phyloP scores from a whole-genome alignment of 768 basidiomycete species.

The Chiua virens region DNA sequence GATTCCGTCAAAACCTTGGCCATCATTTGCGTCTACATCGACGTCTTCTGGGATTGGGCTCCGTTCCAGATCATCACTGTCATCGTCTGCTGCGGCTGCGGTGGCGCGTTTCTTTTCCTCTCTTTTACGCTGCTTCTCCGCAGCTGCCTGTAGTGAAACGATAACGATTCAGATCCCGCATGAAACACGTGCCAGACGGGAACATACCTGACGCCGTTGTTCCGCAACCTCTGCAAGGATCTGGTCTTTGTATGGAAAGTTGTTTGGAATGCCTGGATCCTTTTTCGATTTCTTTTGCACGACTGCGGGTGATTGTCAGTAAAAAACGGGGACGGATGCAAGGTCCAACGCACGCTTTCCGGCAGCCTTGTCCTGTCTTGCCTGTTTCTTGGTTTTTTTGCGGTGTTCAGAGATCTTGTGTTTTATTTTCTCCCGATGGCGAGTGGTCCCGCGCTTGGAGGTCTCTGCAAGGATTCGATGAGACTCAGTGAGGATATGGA shows the following conservation, averaged over 20 bases:
- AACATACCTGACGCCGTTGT: conserved; percentile 64
- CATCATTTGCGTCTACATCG: conserved; percentile 30
- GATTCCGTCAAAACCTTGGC: conserved; percentile 40
- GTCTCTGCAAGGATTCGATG: conserved; percentile 57
- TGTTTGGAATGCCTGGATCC: conserved; percentile 92
- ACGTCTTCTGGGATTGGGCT: conserved; percentile 28
- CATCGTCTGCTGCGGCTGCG: conserved; percentile 26
- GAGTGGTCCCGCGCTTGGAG: conserved; percentile 73
- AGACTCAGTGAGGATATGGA: not conserved
- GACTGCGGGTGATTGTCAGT: conserved; percentile 8
- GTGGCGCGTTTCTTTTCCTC: conserved; percentile 62
- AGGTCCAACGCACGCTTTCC: conserved; percentile 71
- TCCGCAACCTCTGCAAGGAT: conserved; percentile 89
- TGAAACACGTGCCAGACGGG: not conserved
- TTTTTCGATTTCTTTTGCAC: conserved; percentile 54
- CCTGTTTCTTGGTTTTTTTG: conserved; percentile 72
- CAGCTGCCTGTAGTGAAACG: conserved; percentile 55
- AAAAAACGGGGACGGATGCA: not conserved
- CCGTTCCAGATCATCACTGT: conserved; percentile 29
- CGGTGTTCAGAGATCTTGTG: conserved; percentile 74
- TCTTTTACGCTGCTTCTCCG: conserved; percentile 69
- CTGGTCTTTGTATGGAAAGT: conserved; percentile 92
- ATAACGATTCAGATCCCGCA: not conserved
- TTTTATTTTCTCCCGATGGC: conserved; percentile 69
- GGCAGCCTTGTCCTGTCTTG: conserved; percentile 70